Conservation (phyloP, 2,329 filamentous ascomycete species). For the Cladobotryum protrusum region DNA sequence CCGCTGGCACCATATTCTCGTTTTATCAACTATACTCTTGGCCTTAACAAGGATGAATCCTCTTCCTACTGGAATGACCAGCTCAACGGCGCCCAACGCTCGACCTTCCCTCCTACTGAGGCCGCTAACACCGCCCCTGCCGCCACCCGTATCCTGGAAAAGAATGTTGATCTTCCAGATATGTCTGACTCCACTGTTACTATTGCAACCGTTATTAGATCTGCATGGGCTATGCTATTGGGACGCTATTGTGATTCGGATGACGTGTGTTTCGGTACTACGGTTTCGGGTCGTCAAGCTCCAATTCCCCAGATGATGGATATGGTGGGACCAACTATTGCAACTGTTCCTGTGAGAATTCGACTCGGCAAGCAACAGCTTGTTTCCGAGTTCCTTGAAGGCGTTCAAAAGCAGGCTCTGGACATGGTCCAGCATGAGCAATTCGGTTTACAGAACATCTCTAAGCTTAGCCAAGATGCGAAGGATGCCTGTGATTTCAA, state of each 20-base stretch:
- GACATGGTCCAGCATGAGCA: slow-evolving; percentile 8
- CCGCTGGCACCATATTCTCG: not conserved
- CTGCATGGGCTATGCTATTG: slow-evolving; percentile 7
- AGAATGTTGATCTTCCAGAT: no score
- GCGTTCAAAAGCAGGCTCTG: slow-evolving; percentile 12
- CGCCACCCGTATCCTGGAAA: not conserved
- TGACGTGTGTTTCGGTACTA: slow-evolving; percentile 13
- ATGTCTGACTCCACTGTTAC: not conserved
- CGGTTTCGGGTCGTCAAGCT: slow-evolving; percentile 14
- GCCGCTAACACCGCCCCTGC: not conserved
- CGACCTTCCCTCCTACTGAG: not conserved
- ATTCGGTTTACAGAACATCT: slow-evolving; percentile 8
- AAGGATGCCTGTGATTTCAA: slow-evolving; percentile 5
- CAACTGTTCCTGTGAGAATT: slow-evolving; percentile 14
- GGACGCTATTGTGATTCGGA: slow-evolving; percentile 10
- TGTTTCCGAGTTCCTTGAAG: slow-evolving; percentile 8
- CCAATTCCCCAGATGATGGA: not conserved
- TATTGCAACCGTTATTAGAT: slow-evolving; percentile 4
- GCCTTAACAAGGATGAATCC: not conserved
- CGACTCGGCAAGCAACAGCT: slow-evolving; percentile 6
- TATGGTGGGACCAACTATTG: slow-evolving; percentile 2
- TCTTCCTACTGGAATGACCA: not conserved
- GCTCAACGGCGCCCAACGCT: not conserved
- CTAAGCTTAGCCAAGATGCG: slow-evolving; percentile 1
- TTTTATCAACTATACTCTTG: not conserved